Percentiles rank a stretch among this genome's conserved stretches.
Evolutionary conservation across 257 asterid species (phyloP).

Genomic region (Solanum lycopersicoides): DNA sequence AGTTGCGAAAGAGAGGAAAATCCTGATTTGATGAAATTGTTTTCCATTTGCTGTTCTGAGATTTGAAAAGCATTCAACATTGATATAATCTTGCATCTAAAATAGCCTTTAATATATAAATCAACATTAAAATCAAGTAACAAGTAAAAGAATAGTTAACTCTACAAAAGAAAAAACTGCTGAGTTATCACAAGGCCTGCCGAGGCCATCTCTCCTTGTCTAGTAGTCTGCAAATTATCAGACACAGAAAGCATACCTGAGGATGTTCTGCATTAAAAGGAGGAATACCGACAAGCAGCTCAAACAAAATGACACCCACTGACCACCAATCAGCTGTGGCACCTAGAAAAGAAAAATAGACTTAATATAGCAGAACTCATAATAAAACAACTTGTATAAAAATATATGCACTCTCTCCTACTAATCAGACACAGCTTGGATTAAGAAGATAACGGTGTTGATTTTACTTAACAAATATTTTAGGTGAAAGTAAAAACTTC

Average conservation of each 20-base stretch:
- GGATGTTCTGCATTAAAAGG: slow-evolving; percentile 91
- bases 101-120: background rate
- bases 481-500: background rate
- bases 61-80: background rate
- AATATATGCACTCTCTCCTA: background rate
- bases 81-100: background rate
- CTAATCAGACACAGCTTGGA: background rate
- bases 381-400: background rate
- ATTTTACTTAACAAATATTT: background rate
- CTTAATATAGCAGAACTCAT: background rate
- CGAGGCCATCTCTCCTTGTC: background rate
- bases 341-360: slow-evolving; percentile 30
- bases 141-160: background rate
- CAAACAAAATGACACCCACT: slow-evolving; percentile 81
- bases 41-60: background rate
- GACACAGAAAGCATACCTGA: slow-evolving; percentile 29
- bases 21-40: background rate
- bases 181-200: background rate
- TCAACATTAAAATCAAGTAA: background rate
- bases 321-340: slow-evolving; percentile 99
- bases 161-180: background rate
- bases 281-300: slow-evolving; percentile 82
- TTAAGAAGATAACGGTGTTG: background rate
- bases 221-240: background rate
- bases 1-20: background rate